Percentiles rank a stretch among this genome's conserved stretches.
Evolutionary conservation across 257 asterid genomes (phyloP).

Genomic region (Solanum chilense): DNA sequence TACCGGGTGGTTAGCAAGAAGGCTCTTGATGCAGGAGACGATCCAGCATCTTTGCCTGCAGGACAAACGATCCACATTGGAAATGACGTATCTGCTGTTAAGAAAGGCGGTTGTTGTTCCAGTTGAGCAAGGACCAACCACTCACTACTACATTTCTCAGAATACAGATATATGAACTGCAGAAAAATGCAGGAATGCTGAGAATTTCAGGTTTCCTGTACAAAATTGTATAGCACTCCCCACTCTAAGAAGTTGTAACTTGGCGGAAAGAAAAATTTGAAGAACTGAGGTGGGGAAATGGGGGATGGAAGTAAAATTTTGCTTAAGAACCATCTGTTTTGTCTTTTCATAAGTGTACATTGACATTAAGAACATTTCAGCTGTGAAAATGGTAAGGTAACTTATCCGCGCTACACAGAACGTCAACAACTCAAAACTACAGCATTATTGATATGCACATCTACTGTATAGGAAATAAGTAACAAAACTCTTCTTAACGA

Average conservation of each 20-base stretch:
- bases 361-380: neutral
- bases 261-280: neutral
- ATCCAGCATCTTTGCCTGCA: constrained; percentile 18
- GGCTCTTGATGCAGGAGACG: constrained; percentile 27
- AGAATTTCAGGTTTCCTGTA: neutral
- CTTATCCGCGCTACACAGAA: neutral
- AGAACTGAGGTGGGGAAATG: neutral
- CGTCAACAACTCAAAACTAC: neutral
- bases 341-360: neutral
- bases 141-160: neutral
- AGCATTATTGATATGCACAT: neutral
- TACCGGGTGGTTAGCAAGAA: constrained; percentile 24
- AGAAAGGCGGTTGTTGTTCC: constrained; percentile 28
- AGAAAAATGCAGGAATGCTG: neutral
- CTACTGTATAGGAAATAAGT: neutral
- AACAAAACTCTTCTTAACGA: neutral
- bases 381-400: neutral
- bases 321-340: neutral
- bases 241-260: neutral
- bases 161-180: neutral
- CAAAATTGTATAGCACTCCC: neutral
- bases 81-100: constrained; percentile 19
- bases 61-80: constrained; percentile 27
- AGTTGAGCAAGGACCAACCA: neutral
- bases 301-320: neutral